Conservation (phyloP, 2,329 filamentous ascomycete species). For the Phyllachora maydis region DNA sequence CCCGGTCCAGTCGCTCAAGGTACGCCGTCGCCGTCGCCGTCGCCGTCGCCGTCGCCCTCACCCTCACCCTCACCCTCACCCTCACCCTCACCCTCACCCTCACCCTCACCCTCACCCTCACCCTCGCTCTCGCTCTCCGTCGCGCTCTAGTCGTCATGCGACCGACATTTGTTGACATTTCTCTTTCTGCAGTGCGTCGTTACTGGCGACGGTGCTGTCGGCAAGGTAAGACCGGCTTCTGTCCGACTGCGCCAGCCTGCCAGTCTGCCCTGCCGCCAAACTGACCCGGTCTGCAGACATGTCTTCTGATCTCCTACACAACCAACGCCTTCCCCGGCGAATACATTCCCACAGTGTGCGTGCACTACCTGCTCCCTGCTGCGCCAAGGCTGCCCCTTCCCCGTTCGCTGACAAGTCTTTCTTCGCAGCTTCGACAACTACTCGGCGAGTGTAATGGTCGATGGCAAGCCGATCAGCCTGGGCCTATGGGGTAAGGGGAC, state of each 20-base stretch:
- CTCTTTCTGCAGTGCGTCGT: conserved; percentile 60
- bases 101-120: no score
- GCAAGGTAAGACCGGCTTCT: conserved; percentile 48
- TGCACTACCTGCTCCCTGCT: conserved; percentile 6
- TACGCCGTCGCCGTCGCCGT: conserved; percentile 17
- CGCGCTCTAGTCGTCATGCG: conserved; percentile 1
- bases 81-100: background rate
- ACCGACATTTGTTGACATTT: conserved; percentile 12
- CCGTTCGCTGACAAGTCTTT: conserved; percentile 6
- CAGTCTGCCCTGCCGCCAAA: conserved; percentile 3
- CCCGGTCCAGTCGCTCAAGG: conserved; percentile 83
- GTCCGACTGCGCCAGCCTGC: conserved; percentile 4
- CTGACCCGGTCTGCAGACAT: conserved; percentile 44
- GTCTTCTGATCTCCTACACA: conserved; percentile 96
- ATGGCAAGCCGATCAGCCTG: conserved; percentile 91
- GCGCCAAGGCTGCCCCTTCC: conserved; percentile 1
- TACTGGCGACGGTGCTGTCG: conserved; percentile 96
- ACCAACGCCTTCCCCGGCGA: conserved; percentile 99
- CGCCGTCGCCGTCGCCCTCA: no score
- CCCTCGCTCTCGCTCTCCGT: no score
- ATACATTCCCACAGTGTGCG: conserved; percentile 96
- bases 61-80: conserved; percentile 1
- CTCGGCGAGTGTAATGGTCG: conserved; percentile 96
- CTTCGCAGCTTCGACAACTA: conserved; percentile 80
- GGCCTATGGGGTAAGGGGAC: conserved; percentile 96